Evolutionary conservation across 441 rosid genomes (phyloP).

Genomic region (Pelargonium cotyledonis): DNA sequence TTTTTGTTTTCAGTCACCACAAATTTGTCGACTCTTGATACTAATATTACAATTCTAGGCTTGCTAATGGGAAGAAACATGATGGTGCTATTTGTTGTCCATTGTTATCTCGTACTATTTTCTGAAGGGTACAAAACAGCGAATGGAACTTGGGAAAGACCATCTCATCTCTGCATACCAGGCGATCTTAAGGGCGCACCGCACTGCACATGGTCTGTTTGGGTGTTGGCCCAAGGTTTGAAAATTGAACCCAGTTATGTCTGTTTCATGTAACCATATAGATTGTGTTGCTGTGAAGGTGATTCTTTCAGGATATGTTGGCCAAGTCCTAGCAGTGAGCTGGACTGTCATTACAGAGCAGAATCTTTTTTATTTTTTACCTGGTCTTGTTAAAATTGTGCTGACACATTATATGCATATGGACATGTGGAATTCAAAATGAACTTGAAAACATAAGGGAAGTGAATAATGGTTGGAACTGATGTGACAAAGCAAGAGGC

Average conservation of each 20-base stretch:
- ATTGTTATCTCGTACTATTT: too few species aligned
- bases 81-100: background rate
- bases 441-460: too few species aligned
- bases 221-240: too few species aligned
- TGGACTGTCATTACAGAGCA: background rate
- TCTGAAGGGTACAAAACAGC: too few species aligned
- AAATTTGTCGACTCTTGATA: background rate
- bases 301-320: background rate
- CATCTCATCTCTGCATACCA: too few species aligned
- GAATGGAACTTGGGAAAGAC: too few species aligned
- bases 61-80: background rate
- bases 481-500: background rate
- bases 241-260: background rate
- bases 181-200: too few species aligned
- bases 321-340: background rate
- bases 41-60: background rate
- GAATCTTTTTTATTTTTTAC: background rate
- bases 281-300: too few species aligned
- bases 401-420: background rate
- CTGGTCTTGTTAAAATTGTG: slow-evolving; percentile 1
- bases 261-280: background rate
- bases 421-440: background rate
- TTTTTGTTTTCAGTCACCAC: background rate
- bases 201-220: too few species aligned
- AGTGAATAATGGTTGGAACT: background rate